A percentile compares a stretch with the other conserved stretches of the same genome.
These are phyloP conservation scores for Penicillium diatomitis DNA, from an alignment of 495 filamentous ascomycete genomes.

Conservation along the genomic window DNA sequence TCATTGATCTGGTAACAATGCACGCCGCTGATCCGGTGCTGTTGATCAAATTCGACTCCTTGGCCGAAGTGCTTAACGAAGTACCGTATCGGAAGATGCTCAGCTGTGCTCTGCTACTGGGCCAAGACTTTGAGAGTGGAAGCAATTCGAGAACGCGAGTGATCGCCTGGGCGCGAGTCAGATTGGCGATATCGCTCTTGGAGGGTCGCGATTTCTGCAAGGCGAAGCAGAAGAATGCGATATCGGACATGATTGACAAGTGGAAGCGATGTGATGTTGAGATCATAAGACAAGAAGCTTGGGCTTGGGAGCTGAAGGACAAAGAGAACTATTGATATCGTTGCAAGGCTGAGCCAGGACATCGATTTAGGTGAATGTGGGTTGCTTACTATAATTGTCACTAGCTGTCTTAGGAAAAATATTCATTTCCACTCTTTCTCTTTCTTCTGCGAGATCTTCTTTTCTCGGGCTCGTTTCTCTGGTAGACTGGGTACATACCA, in stretches of 20 bases:
- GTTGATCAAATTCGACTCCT: background rate
- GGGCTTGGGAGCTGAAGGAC: background rate
- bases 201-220: background rate
- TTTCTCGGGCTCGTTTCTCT: too few species aligned
- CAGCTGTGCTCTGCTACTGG: background rate
- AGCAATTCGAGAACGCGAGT: background rate
- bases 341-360: too few species aligned
- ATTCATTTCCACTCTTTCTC: too few species aligned
- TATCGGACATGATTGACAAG: background rate
- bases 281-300: background rate
- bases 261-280: background rate
- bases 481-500: too few species aligned
- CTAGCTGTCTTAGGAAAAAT: too few species aligned
- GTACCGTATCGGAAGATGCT: background rate
- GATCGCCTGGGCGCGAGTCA: background rate
- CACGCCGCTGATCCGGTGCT: constrained; percentile 1
- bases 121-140: background rate
- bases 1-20: background rate
- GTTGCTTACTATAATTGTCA: too few species aligned
- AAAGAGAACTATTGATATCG: too few species aligned
- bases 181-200: background rate
- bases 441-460: too few species aligned
- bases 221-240: background rate
- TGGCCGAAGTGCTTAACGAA: background rate
- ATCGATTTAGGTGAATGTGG: too few species aligned